Evolutionary conservation across 2,329 filamentous ascomycete species (phyloP), one percentile per base, ranked within the genome.

Genomic region (Ramularia endophylla): DNA sequence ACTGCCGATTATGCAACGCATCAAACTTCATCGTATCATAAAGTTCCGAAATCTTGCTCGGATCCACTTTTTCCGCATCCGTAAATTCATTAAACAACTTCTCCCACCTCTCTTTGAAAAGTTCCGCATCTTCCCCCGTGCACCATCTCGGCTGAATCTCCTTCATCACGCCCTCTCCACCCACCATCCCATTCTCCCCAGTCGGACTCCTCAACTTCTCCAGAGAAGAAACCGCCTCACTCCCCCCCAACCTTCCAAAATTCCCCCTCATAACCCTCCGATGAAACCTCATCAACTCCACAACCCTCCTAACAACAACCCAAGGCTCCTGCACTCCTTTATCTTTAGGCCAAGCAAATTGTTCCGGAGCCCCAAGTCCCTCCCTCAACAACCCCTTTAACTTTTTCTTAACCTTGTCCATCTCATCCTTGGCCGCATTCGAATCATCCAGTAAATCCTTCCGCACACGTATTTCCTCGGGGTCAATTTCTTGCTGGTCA

Each of bases 11-110:
- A 66, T 98, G 94, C 11, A 98, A 73, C 1, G 92, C 92, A 63
- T 98, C 92, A 51, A 97, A 98, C 65, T 98, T 98, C 92, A 98
- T 97, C 15, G 90, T 97, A 64, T 98, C 92, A 63, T 98, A 98
- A 2, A 98, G 76, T 68, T 98, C 92, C 4, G 88, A 95, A 48
- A 98, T 90, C 70, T 98, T 98, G 72, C 89, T 95, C 13, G 94
- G 94, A 64, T 98, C 92, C 13, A 97, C 88, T 70, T 98, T 98
- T 58, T 98, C 92, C 1, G 86, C 84, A 62, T 98, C 94, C 52
- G 85, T 92, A 58, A 98, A 98, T 61, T 98, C 92, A 35, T 83
- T 80, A 66, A 98, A 98, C 2, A 98, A 76, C 69, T 98, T 98
- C 67, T 97, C 92, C 92, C 92, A 98, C 20, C 92, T 80, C 64